A percentile compares a stretch with the other conserved stretches of the same genome.
Evolutionary conservation across 73 alveolate genomes (phyloP).

Genomic region (Breviolum minutum): DNA sequence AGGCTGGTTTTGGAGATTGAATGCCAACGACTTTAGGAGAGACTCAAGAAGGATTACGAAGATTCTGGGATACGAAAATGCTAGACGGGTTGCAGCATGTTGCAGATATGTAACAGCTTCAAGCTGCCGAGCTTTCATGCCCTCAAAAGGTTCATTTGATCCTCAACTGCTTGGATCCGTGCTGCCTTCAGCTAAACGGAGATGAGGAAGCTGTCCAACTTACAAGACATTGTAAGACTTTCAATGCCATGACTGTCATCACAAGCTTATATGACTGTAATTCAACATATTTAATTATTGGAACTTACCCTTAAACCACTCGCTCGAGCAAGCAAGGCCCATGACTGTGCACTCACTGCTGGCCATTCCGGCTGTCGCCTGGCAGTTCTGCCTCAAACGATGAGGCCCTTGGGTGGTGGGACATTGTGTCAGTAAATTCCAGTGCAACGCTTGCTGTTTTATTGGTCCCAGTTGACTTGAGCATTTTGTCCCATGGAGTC

Average conservation of each 20-base stretch:
- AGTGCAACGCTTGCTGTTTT: background rate
- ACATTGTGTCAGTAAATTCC: background rate
- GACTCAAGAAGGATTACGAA: background rate
- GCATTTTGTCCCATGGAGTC: background rate
- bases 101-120: background rate
- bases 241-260: too few relatives aligned
- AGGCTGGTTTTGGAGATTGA: background rate
- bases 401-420: background rate
- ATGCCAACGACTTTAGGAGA: background rate
- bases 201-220: background rate
- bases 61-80: background rate
- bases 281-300: too few relatives aligned
- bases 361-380: slow-evolving; percentile 93
- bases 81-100: background rate
- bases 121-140: background rate
- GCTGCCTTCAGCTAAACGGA: background rate
- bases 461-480: background rate
- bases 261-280: too few relatives aligned
- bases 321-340: slow-evolving; percentile 37
- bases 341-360: slow-evolving; percentile 37
- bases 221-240: too few relatives aligned
- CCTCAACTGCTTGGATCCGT: slow-evolving; percentile 15
- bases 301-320: too few relatives aligned
- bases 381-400: slow-evolving; percentile 62
- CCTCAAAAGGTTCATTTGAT: background rate